Evolutionary conservation across 2,329 filamentous ascomycete species (phyloP).

Genomic region (Trichoderma koningii): DNA sequence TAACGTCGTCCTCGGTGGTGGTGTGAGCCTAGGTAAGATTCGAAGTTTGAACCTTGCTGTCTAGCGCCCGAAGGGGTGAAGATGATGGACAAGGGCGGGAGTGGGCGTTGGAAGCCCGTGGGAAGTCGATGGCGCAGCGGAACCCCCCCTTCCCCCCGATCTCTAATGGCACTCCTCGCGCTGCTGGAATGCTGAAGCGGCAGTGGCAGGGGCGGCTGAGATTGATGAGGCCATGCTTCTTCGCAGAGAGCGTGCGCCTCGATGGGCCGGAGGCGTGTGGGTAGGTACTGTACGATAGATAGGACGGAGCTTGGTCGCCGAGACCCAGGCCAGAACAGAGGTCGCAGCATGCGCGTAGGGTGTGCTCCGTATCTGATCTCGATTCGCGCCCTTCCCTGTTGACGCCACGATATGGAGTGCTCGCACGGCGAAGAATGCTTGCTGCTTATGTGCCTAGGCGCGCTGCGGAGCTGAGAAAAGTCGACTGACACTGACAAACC

Average conservation of each 20-base stretch:
- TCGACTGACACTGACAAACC: constrained; percentile 20
- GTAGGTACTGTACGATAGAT: constrained; percentile 7
- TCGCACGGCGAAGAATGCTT: constrained; percentile 21
- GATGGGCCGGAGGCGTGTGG: constrained; percentile 2
- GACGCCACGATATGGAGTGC: constrained; percentile 26
- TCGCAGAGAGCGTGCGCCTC: background rate
- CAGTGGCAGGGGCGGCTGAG: constrained; percentile 23
- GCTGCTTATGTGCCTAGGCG: constrained; percentile 15
- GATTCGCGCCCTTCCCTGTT: constrained; percentile 22
- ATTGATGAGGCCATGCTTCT: constrained; percentile 12
- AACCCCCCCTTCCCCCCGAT: background rate
- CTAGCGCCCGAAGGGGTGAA: constrained; percentile 18
- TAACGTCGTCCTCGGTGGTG: constrained; percentile 29
- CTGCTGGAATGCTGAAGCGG: constrained; percentile 13
- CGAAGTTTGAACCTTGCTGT: constrained; percentile 2
- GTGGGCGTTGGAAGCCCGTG: background rate
- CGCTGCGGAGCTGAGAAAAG: constrained; percentile 21
- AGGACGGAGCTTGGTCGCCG: constrained; percentile 4
- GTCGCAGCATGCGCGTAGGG: constrained; percentile 20
- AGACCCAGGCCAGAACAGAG: background rate
- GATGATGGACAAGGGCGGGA: background rate
- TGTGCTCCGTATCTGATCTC: constrained; percentile 20
- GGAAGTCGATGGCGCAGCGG: background rate
- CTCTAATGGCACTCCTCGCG: constrained; percentile 17
- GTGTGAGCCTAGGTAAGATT: constrained; percentile 21